Conservation (phyloP, 768 basidiomycete genomes). For the Tulasnella sp. region DNA sequence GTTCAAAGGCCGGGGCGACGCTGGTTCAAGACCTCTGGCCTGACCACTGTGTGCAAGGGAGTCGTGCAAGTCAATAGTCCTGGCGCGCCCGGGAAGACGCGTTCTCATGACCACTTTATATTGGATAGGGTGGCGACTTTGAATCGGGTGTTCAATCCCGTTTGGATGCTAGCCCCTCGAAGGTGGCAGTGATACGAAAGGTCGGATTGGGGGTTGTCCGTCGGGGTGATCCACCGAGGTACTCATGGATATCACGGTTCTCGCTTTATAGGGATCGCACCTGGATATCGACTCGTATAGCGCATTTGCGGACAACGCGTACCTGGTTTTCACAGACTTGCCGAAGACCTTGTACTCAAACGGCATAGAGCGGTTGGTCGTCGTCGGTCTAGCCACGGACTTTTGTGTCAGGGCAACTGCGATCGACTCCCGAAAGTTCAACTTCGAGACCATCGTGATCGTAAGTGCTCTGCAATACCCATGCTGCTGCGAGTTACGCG, state of each 20-base stretch:
- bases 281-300: constrained; percentile 74
- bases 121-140: constrained; percentile 58
- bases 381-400: constrained; percentile 75
- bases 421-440: constrained; percentile 55
- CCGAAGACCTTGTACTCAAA: constrained; percentile 48
- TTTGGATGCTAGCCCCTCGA: constrained; percentile 45
- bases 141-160: constrained; percentile 58
- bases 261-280: constrained; percentile 52
- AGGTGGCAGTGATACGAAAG: constrained; percentile 41
- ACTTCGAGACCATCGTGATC: constrained; percentile 47
- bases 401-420: constrained; percentile 72
- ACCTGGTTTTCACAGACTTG: constrained; percentile 54
- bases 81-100: background rate
- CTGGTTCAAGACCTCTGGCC: constrained; percentile 74
- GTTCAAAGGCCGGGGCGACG: constrained; percentile 37
- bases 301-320: constrained; percentile 70
- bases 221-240: background rate
- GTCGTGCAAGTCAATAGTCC: constrained; percentile 35
- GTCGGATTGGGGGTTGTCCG: constrained; percentile 35
- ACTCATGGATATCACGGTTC: background rate
- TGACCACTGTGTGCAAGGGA: constrained; percentile 69
- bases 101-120: constrained; percentile 40
- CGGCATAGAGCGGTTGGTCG: constrained; percentile 60
- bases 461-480: constrained; percentile 6
- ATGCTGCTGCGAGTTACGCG: background rate